Percentiles rank a stretch among this genome's conserved stretches.
Evolutionary conservation across 192 early-diverging fungal species (phyloP).

Genomic region (Cetraspora pellucida): DNA sequence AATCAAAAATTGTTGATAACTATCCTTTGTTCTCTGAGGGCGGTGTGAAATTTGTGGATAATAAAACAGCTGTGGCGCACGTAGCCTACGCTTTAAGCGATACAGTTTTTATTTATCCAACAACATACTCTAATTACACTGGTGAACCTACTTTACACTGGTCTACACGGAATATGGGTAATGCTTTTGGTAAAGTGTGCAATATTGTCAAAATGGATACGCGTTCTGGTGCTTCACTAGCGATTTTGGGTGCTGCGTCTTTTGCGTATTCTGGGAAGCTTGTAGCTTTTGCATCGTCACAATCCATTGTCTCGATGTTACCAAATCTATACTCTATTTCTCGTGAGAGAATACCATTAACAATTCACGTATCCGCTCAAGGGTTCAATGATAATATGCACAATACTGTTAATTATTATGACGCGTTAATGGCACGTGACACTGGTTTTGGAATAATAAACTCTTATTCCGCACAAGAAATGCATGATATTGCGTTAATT

Average conservation of each 20-base stretch:
- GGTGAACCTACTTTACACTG: constrained; percentile 68
- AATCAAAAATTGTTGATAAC: constrained; percentile 9
- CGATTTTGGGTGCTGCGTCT: constrained; percentile 74
- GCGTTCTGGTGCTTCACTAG: constrained; percentile 74
- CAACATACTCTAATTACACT: constrained; percentile 58
- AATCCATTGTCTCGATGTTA: constrained; percentile 79
- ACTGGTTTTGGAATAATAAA: constrained; percentile 78
- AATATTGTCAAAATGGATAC: constrained; percentile 80
- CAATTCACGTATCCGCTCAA: constrained; percentile 83
- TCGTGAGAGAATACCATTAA: constrained; percentile 60
- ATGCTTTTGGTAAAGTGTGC: constrained; percentile 68
- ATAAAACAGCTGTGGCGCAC: constrained; percentile 69
- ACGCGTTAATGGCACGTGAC: constrained; percentile 74
- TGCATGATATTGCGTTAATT: constrained; percentile 84
- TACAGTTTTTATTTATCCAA: constrained; percentile 84
- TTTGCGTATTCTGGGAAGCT: constrained; percentile 30
- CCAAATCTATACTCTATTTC: constrained; percentile 80
- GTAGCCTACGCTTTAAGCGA: constrained; percentile 80
- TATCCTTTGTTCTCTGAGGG: background rate
- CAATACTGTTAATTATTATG: constrained; percentile 62
- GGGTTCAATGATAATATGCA: constrained; percentile 63
- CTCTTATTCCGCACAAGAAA: constrained; percentile 81
- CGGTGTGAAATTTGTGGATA: constrained; percentile 49
- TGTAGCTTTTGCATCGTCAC: constrained; percentile 70
- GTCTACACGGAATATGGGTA: constrained; percentile 64